phyloP scores from a whole-genome alignment of 495 filamentous ascomycete genomes.

The Trypethelium eluteriae region DNA sequence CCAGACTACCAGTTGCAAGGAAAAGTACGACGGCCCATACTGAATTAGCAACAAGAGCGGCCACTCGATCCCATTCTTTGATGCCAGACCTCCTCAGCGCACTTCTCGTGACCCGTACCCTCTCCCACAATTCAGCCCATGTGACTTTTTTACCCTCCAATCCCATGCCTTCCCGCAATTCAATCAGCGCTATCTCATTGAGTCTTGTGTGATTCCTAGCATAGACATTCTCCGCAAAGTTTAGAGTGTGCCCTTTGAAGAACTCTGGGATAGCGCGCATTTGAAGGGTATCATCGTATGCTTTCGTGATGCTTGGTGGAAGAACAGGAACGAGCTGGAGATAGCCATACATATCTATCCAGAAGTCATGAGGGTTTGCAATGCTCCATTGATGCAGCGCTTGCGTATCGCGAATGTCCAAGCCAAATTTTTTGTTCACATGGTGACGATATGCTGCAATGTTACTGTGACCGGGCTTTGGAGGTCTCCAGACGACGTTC shows the following conservation, averaged over 20 bases:
- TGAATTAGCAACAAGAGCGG: constrained; percentile 61
- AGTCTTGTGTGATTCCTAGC: constrained; percentile 38
- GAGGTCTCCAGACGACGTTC: constrained; percentile 32
- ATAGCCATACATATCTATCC: constrained; percentile 53
- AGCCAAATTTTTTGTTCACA: constrained; percentile 28
- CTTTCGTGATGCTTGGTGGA: constrained; percentile 25
- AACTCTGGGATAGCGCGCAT: constrained; percentile 62
- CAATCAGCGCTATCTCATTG: constrained; percentile 56
- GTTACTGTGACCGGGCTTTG: constrained; percentile 26
- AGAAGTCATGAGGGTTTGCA: constrained; percentile 55
- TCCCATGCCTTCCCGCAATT: constrained; percentile 58
- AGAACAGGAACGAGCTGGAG: constrained; percentile 47
- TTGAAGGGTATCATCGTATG: constrained; percentile 58
- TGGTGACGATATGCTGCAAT: constrained; percentile 34
- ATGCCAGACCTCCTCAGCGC: constrained; percentile 59
- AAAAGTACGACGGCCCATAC: constrained; percentile 63
- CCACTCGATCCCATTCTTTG: constrained; percentile 60
- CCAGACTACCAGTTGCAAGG: constrained; percentile 56
- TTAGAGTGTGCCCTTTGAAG: constrained; percentile 56
- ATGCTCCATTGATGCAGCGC: constrained; percentile 61
- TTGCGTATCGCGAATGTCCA: constrained; percentile 46
- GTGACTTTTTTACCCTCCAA: constrained; percentile 46
- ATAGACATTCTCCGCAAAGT: constrained; percentile 59
- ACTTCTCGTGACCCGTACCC: constrained; percentile 48
- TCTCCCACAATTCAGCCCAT: constrained; percentile 53